Evolutionary conservation across 2,329 filamentous ascomycete species (phyloP).

Genomic region (Verticillium nonalfalfae): DNA sequence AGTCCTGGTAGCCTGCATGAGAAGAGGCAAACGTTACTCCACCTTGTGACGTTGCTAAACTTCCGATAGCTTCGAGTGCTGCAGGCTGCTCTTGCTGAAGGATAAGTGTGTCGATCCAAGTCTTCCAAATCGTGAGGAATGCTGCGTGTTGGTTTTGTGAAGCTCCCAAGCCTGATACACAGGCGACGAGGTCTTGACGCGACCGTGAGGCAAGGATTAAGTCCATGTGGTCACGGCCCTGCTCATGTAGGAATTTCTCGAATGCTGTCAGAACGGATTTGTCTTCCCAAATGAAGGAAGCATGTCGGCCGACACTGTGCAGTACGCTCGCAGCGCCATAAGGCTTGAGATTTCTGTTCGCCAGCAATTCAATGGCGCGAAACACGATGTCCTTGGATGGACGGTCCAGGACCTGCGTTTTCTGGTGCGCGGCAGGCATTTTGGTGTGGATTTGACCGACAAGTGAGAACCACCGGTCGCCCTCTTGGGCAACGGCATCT

Average conservation of each 20-base stretch:
- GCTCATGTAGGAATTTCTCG: conserved; percentile 34
- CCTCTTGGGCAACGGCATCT: conserved; percentile 57
- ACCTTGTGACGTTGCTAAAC: conserved; percentile 39
- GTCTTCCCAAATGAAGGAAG: conserved; percentile 33
- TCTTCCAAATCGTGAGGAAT: conserved; percentile 37
- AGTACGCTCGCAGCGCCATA: conserved; percentile 47
- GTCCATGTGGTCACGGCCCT: conserved; percentile 50
- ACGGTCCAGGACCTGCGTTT: conserved; percentile 23
- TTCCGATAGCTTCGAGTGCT: conserved; percentile 28
- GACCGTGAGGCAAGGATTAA: conserved; percentile 63
- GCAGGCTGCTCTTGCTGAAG: conserved; percentile 18
- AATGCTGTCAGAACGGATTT: conserved; percentile 25
- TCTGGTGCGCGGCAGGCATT: conserved; percentile 13
- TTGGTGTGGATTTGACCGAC: conserved; percentile 37
- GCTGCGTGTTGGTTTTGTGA: conserved; percentile 27
- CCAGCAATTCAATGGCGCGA: conserved; percentile 32
- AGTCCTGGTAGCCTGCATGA: conserved; percentile 36
- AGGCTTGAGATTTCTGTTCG: conserved; percentile 48
- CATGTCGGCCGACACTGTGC: conserved; percentile 14
- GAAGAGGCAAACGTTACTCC: conserved; percentile 31
- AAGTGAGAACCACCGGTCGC: conserved; percentile 61
- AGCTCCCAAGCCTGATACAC: conserved; percentile 51
- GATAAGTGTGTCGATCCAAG: conserved; percentile 35
- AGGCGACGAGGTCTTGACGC: conserved; percentile 56
- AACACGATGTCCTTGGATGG: conserved; percentile 15